A percentile compares a stretch with the other conserved stretches of the same genome.
phyloP scores from a whole-genome alignment of 1,139 yeast species.

The Pichia sp. region DNA sequence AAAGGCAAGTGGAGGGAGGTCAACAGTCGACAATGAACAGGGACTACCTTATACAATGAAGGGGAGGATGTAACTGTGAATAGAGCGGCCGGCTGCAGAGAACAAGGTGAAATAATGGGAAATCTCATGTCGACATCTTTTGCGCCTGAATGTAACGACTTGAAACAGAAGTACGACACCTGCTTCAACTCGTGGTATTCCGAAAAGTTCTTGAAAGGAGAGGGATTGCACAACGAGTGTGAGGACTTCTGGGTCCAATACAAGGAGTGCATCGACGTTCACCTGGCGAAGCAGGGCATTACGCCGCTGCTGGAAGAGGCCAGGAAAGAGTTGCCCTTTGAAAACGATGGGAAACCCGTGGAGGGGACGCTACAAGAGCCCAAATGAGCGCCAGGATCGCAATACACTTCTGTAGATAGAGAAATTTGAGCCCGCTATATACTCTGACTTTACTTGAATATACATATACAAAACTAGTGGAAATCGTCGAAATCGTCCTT shows the following conservation, averaged over 20 bases:
- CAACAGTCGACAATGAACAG: too few relatives aligned
- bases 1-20: background rate
- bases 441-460: background rate
- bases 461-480: conserved; percentile 11
- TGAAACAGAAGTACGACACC: conserved; percentile 80
- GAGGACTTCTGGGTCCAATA: conserved; percentile 84
- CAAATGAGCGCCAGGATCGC: background rate
- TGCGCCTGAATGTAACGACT: conserved; percentile 93
- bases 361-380: conserved; percentile 4
- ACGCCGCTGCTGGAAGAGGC: conserved; percentile 89
- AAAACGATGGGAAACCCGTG: conserved; percentile 47
- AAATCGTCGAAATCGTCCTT: conserved; percentile 30
- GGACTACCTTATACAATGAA: background rate
- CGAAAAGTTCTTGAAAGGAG: conserved; percentile 76
- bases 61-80: too few relatives aligned
- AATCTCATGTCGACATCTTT: conserved; percentile 85
- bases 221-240: conserved; percentile 74
- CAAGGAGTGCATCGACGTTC: conserved; percentile 75
- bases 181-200: conserved; percentile 95
- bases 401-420: background rate
- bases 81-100: background rate
- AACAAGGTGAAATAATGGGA: conserved; percentile 46
- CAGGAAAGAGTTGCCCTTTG: conserved; percentile 86
- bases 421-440: background rate
- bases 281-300: conserved; percentile 66